Evolutionary conservation across 495 filamentous ascomycete species (phyloP).

Genomic region (Extremus antarcticus): DNA sequence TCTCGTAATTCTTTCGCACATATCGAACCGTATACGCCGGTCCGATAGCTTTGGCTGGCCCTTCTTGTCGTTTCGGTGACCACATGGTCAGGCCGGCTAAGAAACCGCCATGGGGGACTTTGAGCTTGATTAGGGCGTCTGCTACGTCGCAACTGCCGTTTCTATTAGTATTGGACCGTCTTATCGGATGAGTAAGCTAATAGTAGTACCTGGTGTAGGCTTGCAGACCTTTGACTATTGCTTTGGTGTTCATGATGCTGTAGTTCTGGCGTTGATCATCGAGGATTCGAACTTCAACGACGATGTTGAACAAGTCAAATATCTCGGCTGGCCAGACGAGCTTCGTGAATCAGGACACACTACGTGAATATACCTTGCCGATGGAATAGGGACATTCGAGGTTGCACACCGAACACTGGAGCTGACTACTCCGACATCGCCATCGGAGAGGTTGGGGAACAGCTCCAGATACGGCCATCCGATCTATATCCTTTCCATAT

Average conservation of each 20-base stretch:
- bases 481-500: no score
- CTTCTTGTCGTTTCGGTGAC: constrained; percentile 42
- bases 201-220: constrained; percentile 9
- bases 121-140: constrained; percentile 51
- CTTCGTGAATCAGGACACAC: no score
- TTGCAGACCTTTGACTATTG: constrained; percentile 8
- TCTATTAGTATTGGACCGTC: neutral
- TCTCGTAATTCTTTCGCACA: constrained; percentile 34
- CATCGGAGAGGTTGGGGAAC: neutral
- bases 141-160: constrained; percentile 34
- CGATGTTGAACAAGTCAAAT: no score
- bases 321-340: no score
- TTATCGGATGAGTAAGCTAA: neutral
- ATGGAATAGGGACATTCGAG: no score
- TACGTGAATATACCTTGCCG: no score
- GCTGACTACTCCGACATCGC: neutral
- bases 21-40: constrained; percentile 49
- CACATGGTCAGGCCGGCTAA: constrained; percentile 45
- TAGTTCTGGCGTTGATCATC: neutral
- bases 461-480: no score
- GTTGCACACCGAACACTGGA: neutral
- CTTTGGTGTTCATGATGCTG: constrained; percentile 10
- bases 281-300: neutral
- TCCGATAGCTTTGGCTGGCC: constrained; percentile 44
- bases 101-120: constrained; percentile 48